These are phyloP conservation scores for Lachancea cidri DNA, from an alignment of 805 yeast genomes.

Conservation along the genomic window DNA sequence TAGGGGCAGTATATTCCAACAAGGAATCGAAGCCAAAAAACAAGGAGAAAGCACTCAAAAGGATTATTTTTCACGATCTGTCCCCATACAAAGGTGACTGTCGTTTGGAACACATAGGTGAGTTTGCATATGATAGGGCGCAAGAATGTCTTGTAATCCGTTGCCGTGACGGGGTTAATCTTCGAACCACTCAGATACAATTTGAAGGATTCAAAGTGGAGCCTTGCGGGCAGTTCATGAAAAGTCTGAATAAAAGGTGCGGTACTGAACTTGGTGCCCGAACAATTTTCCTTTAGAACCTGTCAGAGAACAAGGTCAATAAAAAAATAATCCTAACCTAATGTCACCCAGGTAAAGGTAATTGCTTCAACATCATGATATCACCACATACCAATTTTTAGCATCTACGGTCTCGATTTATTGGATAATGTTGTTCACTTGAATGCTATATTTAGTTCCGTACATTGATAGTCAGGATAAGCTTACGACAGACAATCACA, in stretches of 20 bases:
- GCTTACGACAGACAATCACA: no score
- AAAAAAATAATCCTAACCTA: no score
- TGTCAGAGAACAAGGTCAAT: no score
- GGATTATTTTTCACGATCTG: slow-evolving; percentile 47
- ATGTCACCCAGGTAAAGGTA: no score
- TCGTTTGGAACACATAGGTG: slow-evolving; percentile 21
- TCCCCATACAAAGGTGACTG: slow-evolving; percentile 4
- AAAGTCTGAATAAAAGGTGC: slow-evolving; percentile 42
- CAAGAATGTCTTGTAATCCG: slow-evolving; percentile 34
- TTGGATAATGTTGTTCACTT: no score
- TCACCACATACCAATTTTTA: no score
- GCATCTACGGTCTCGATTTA: no score
- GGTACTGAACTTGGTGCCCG: slow-evolving; percentile 12
- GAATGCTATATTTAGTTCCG: no score
- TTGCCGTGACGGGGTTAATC: slow-evolving; percentile 38
- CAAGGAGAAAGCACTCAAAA: slow-evolving; percentile 34
- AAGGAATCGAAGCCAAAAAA: slow-evolving; percentile 34
- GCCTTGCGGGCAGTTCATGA: slow-evolving; percentile 40
- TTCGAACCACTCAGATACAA: slow-evolving; percentile 39
- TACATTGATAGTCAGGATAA: no score
- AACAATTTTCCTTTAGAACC: no score
- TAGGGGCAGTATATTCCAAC: slow-evolving; percentile 53
- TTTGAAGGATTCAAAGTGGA: slow-evolving; percentile 53
- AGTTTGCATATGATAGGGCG: slow-evolving; percentile 24
- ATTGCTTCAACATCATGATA: no score